Evolutionary conservation across 108 stramenopile genomes (phyloP).

Genomic region (Fistulifera pelliculosa): DNA sequence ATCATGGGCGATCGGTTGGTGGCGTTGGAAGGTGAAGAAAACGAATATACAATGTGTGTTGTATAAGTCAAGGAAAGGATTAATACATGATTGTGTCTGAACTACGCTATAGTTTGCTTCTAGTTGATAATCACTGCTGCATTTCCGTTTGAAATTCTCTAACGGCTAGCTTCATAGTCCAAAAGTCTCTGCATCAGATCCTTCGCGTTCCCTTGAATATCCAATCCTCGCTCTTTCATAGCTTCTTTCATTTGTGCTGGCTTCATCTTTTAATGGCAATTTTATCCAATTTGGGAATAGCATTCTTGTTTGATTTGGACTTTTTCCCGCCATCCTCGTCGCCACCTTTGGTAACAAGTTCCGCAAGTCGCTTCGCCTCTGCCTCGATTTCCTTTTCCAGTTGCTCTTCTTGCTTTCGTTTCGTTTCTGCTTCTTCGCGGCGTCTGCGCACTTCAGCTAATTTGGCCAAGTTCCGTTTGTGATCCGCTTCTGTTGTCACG

Average conservation of each 20-base stretch:
- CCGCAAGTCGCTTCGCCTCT: slow-evolving; percentile 29
- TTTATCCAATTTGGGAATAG: slow-evolving; percentile 73
- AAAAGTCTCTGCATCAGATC: slow-evolving; percentile 51
- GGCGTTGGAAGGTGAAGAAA: neutral
- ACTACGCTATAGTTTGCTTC: no score
- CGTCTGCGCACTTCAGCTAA: slow-evolving; percentile 70
- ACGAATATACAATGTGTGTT: neutral
- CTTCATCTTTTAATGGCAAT: slow-evolving; percentile 89
- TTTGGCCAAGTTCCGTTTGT: slow-evolving; percentile 79
- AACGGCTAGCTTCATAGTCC: slow-evolving; percentile 69
- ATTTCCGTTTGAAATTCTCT: slow-evolving; percentile 10
- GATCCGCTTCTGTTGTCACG: slow-evolving; percentile 66
- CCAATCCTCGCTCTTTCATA: slow-evolving; percentile 69
- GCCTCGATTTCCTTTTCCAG: slow-evolving; percentile 33
- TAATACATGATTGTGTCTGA: no score
- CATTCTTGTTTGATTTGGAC: slow-evolving; percentile 29
- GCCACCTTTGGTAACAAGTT: slow-evolving; percentile 15
- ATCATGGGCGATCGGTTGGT: slow-evolving; percentile 1
- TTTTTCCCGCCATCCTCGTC: slow-evolving; percentile 44
- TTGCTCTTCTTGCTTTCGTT: slow-evolving; percentile 46
- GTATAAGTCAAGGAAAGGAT: no score
- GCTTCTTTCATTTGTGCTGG: slow-evolving; percentile 83
- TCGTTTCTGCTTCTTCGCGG: slow-evolving; percentile 54
- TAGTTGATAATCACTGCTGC: no score
- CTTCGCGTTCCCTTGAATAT: slow-evolving; percentile 84